phyloP scores from a whole-genome alignment of 768 basidiomycete genomes.

The Rhizopogon salebrosus region DNA sequence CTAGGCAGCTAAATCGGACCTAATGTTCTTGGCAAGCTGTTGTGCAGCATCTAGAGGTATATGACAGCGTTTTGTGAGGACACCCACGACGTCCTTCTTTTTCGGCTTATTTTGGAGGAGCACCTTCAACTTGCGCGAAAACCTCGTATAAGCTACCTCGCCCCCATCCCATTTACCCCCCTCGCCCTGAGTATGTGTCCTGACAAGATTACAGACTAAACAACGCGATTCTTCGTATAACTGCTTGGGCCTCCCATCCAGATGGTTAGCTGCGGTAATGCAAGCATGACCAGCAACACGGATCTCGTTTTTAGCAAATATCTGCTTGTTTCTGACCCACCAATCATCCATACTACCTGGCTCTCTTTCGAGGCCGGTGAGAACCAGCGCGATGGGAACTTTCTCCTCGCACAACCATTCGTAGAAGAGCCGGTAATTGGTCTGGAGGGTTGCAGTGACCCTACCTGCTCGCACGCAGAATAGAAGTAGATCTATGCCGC shows the following conservation, averaged over 20 bases:
- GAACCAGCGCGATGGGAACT: conserved; percentile 35
- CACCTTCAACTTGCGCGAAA: too few relatives aligned
- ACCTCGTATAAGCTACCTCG: too few relatives aligned
- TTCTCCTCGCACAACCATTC: conserved; percentile 31
- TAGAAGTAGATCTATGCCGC: conserved; percentile 37
- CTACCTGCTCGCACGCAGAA: conserved; percentile 36
- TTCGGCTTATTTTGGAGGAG: too few relatives aligned
- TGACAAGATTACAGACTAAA: too few relatives aligned
- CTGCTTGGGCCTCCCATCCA: conserved; percentile 15
- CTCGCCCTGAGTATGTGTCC: too few relatives aligned
- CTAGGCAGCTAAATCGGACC: too few relatives aligned
- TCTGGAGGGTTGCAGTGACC: conserved; percentile 29
- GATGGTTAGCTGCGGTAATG: conserved; percentile 16
- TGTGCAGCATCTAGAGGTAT: too few relatives aligned
- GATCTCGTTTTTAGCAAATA: conserved; percentile 21
- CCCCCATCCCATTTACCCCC: too few relatives aligned
- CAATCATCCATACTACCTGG: conserved; percentile 25
- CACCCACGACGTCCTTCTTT: too few relatives aligned
- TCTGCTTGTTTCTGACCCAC: conserved; percentile 25
- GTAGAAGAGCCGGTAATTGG: conserved; percentile 36
- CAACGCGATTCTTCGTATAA: conserved; percentile 15
- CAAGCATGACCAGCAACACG: conserved; percentile 27
- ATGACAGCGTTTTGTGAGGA: too few relatives aligned
- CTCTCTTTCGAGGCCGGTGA: conserved; percentile 37
- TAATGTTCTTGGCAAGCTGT: too few relatives aligned